Base-by-base conservation (phyloP, 2,329 filamentous ascomycete species). In the Claviceps purpurea region DNA sequence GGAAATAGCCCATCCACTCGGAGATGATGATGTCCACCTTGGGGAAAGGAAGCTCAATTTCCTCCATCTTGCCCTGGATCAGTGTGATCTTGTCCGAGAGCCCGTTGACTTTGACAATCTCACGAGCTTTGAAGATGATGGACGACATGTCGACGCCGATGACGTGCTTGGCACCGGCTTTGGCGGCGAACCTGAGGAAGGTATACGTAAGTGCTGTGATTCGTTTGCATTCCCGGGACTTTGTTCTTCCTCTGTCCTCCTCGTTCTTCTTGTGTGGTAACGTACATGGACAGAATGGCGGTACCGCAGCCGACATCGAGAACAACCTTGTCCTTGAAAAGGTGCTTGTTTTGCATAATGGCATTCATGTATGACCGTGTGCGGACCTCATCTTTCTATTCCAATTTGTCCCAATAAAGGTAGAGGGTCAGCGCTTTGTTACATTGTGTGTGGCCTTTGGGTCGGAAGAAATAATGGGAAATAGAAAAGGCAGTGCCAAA, bases 1-100 rank as follows among this genome's bases (percentile, higher is more conserved):
- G 75, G 76, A 97, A 97, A 75, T 98, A 98, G 38, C 93, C 93
- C 93, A 98, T 98, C 93, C 93, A 98, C 76, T 98, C 93, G 2
- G 91, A 97, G 68, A 98, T 95, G 73, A 98, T 98, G 68, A 98
- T 98, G 66, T 98, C 93, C 59, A 98, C 93, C 73, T 97, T 87
- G 64, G 89, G 85, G 71, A 86, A 95, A 20, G 93, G 93, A 56
- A 98, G 77, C 64, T 86, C 77, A 46, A 98, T 89, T 74, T 98
- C 93, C 75, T 98, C 93, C 93, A 98, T 98, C 81, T 98, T 98
- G 68, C 93, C 93, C 75, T 97, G 93, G 58, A 98, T 81, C 55
- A 98, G 81, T 50, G 93, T 97, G 69, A 98, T 96, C 80, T 95
- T 95, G 74, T 91, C 86, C 50, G 85, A 79, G 78, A 98, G 82